Percentiles rank a stretch among this genome's conserved stretches.
Conservation (phyloP, 2,329 filamentous ascomycete genomes). For the Hypoxylon sp. region DNA sequence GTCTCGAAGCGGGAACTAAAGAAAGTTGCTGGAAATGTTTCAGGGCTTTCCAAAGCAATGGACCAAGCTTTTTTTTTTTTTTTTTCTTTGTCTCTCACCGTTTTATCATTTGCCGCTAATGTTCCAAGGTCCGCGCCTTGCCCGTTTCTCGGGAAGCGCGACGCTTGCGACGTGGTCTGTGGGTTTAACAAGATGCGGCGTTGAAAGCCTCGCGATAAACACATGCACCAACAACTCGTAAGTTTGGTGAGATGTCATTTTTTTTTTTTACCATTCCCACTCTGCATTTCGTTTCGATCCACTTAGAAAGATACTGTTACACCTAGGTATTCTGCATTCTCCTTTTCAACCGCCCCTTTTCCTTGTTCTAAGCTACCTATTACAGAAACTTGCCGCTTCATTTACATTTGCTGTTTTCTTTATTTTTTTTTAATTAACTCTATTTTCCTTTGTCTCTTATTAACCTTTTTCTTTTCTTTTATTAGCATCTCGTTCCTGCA, state of each 20-base stretch:
- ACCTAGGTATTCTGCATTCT: constrained; percentile 16
- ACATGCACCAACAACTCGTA: constrained; percentile 13
- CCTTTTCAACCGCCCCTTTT: constrained; percentile 11
- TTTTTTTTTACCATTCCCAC: constrained; percentile 28
- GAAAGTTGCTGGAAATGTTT: constrained; percentile 19
- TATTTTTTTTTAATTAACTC: constrained; percentile 11
- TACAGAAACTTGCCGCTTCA: constrained; percentile 21
- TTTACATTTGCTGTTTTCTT: constrained; percentile 19
- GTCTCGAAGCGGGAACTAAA: constrained; percentile 32
- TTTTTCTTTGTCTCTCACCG: too few species aligned
- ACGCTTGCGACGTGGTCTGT: constrained; percentile 22
- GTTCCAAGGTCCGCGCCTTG: constrained; percentile 13
- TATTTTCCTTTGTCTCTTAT: constrained; percentile 15
- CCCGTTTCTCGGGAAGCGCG: constrained; percentile 12
- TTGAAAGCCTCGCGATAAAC: constrained; percentile 32
- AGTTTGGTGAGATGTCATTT: constrained; percentile 30
- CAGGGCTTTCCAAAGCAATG: constrained; percentile 10
- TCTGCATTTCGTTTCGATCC: constrained; percentile 23
- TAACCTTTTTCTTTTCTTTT: constrained; percentile 35
- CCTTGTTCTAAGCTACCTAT: constrained; percentile 11
- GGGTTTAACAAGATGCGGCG: constrained; percentile 23
- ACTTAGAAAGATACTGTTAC: constrained; percentile 34
- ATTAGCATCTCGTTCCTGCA: constrained; percentile 43
- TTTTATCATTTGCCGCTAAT: too few species aligned
- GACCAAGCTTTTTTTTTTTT: too few species aligned